These are phyloP conservation scores for Leishmania turanica DNA, from an alignment of 208 protist genomes.

Conservation along the genomic window DNA sequence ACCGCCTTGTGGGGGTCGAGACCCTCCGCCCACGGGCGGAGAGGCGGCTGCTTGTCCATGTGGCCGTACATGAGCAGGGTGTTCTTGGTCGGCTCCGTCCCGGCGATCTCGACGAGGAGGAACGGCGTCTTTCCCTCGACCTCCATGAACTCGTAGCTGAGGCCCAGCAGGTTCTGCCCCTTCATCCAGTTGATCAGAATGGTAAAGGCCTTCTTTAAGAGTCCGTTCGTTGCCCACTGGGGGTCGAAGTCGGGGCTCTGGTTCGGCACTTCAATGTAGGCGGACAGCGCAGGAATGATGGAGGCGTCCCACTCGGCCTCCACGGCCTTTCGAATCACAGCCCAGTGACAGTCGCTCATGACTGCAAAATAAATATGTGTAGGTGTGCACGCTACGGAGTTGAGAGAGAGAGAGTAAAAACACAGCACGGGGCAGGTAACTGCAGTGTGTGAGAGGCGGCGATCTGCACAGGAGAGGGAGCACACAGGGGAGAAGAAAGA, in stretches of 20 bases:
- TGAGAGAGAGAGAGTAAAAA: neutral
- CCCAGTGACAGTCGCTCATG: conserved; percentile 49
- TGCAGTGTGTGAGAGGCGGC: neutral
- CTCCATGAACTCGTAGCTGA: conserved; percentile 80
- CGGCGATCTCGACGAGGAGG: conserved; percentile 82
- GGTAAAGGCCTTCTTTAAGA: conserved; percentile 87
- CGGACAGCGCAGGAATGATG: conserved; percentile 82
- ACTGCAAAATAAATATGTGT: neutral
- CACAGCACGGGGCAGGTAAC: neutral
- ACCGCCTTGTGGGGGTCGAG: conserved; percentile 89
- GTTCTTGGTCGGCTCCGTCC: conserved; percentile 54
- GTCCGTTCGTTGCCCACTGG: conserved; percentile 89
- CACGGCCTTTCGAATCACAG: conserved; percentile 48
- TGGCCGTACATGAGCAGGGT: conserved; percentile 96
- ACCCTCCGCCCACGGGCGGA: conserved; percentile 92
- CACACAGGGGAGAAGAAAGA: neutral
- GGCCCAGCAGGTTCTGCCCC: conserved; percentile 69
- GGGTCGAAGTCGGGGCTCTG: conserved; percentile 93
- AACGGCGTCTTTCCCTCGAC: conserved; percentile 85
- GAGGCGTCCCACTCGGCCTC: conserved; percentile 85
- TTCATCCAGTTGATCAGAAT: conserved; percentile 91
- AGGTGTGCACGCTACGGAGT: neutral
- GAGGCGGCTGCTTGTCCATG: conserved; percentile 97
- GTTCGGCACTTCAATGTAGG: conserved; percentile 95
- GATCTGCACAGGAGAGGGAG: neutral